Evolutionary conservation across 768 basidiomycete genomes (phyloP).

Genomic region (Gymnopilus junonius): DNA sequence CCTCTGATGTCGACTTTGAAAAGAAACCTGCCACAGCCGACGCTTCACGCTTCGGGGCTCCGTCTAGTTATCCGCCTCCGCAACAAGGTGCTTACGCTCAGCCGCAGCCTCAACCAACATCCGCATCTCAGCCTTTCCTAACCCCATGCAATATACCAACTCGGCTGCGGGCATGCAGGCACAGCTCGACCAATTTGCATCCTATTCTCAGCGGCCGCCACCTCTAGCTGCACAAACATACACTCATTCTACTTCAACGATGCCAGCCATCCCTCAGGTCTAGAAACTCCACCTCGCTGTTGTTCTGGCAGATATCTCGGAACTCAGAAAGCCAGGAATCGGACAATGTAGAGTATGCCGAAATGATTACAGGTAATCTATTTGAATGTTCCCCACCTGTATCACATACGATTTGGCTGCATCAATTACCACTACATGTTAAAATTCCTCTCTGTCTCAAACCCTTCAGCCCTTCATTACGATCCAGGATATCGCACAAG

Average conservation of each 20-base stretch:
- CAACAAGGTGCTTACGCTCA: not conserved
- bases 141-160: not conserved
- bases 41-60: conserved; percentile 6
- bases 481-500: not conserved
- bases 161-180: not conserved
- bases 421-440: not conserved
- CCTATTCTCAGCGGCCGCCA: conserved; percentile 4
- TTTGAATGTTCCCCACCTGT: no score
- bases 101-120: not conserved
- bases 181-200: not conserved
- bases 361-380: no score
- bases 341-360: no score
- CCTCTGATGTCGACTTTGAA: conserved; percentile 12
- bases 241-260: not conserved
- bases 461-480: not conserved
- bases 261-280: not conserved
- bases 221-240: not conserved
- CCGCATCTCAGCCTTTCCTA: not conserved
- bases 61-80: conserved; percentile 1
- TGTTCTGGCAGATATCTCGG: no score
- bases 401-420: no score
- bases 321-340: no score
- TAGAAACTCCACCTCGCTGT: not conserved
- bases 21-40: conserved; percentile 8
- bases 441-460: not conserved